These are phyloP conservation scores for Pichia thaimueangensis DNA, from an alignment of 805 yeast species.

Conservation along the genomic window DNA sequence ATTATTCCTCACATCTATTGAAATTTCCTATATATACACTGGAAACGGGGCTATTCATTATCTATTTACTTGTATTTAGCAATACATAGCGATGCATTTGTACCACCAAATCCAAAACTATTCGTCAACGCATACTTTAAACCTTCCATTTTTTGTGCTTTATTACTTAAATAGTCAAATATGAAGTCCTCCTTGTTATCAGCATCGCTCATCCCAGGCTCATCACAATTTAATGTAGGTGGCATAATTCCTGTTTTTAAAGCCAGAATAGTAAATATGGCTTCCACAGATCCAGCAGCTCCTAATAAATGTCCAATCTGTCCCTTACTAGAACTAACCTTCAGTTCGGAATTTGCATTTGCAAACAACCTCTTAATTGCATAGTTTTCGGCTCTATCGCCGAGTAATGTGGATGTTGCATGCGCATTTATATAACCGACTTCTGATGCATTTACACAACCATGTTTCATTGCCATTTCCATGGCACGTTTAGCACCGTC, in stretches of 20 bases:
- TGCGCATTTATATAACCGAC: conserved; percentile 89
- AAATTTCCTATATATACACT: background rate
- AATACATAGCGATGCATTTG: conserved; percentile 71
- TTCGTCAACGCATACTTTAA: conserved; percentile 67
- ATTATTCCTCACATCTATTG: conserved; percentile 29
- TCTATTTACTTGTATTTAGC: conserved; percentile 23
- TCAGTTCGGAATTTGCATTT: conserved; percentile 31
- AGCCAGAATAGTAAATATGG: conserved; percentile 71
- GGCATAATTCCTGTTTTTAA: conserved; percentile 55
- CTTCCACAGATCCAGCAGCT: conserved; percentile 93
- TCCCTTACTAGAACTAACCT: conserved; percentile 81
- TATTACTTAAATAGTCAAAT: conserved; percentile 53
- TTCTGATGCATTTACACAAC: conserved; percentile 39
- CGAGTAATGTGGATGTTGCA: conserved; percentile 88
- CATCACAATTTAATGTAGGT: conserved; percentile 69
- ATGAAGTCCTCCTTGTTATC: conserved; percentile 36
- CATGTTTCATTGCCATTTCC: conserved; percentile 60
- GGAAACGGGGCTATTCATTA: too few species aligned
- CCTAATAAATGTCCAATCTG: conserved; percentile 92
- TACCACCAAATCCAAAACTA: conserved; percentile 98
- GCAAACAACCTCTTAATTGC: conserved; percentile 60
- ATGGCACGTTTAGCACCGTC: conserved; percentile 81
- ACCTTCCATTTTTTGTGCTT: conserved; percentile 30
- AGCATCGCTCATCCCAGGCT: conserved; percentile 44
- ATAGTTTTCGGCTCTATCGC: conserved; percentile 79